Evolutionary conservation across 495 filamentous ascomycete species (phyloP), one percentile per base, ranked within the genome.

Genomic region (Penicillium arizonense): DNA sequence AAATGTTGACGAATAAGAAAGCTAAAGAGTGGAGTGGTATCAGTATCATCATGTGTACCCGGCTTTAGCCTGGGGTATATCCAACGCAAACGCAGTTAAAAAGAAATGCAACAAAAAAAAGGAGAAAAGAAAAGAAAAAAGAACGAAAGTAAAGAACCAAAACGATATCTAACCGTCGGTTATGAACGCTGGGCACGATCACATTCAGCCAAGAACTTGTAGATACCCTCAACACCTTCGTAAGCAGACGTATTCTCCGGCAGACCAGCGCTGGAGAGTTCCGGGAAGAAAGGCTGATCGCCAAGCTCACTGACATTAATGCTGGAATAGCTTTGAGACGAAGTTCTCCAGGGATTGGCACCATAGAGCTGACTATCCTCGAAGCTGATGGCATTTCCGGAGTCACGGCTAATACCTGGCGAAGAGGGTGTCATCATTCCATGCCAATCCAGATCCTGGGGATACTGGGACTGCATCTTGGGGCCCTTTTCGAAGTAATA

Each of bases 191-290:
- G 65, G 30, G 84, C 80, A 14, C 75, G 74, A 66, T 96, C 89
- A 63, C 91, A 94, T 57, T 95, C 88, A 64, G 89, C 89, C 42
- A 97, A 60, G 67, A 96, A 97, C 36, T 81, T 81, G 67, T 92
- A 89, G 16, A 97, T 90, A 0, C 92, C 93, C 58, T 95, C 87
- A 13, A 89, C 68, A 7, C 90, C 90, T 55, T 93, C 89, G 61
- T 88, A 92, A 33, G 86, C 84, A 56, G 77, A 70, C 5, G 63
- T 70, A 30, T 47, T 76, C 53, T 67, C 72, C 57, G 44, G 73
- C 70, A 73, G 45, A 47, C 62, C 59, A 47, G 51, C 45, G 44
- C 60, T 62, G 13, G 73, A 71, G 1, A 63, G 43, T 34, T 77
- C 71, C 6, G 67, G 64, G 38, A 74, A 76, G 54, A 65, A 71